phyloP scores from a whole-genome alignment of 257 asterid species.

The Solanum tarapatanum region DNA sequence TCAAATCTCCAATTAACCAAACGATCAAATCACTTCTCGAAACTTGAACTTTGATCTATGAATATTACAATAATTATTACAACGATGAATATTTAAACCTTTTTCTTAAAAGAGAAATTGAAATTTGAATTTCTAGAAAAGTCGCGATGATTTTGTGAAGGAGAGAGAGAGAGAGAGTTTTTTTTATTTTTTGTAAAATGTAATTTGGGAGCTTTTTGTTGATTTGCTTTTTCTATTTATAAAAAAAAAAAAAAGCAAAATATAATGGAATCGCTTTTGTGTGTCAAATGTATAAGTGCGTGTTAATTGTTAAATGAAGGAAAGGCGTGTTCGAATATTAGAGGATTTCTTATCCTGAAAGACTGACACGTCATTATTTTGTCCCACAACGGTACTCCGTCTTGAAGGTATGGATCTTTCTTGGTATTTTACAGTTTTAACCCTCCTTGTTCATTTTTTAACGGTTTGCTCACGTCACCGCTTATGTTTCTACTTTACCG shows the following conservation, averaged over 20 bases:
- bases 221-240: background rate
- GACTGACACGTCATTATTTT: conserved; percentile 11
- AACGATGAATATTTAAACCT: background rate
- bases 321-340: background rate
- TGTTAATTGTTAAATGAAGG: background rate
- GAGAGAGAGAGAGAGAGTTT: background rate
- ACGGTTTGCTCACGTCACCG: background rate
- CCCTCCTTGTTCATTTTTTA: background rate
- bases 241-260: background rate
- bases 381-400: conserved; percentile 4
- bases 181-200: background rate
- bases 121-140: conserved; percentile 8
- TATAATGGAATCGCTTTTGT: background rate
- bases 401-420: background rate
- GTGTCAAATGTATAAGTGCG: background rate
- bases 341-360: conserved; percentile 3
- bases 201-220: background rate
- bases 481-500: background rate
- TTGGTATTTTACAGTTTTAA: background rate
- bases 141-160: conserved; percentile 21
- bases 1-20: conserved; percentile 4
- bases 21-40: conserved; percentile 1
- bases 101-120: background rate
- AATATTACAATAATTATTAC: background rate
- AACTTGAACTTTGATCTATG: background rate